Evolutionary conservation across 2,329 filamentous ascomycete species (phyloP).

Genomic region (Myriangium duriaei): DNA sequence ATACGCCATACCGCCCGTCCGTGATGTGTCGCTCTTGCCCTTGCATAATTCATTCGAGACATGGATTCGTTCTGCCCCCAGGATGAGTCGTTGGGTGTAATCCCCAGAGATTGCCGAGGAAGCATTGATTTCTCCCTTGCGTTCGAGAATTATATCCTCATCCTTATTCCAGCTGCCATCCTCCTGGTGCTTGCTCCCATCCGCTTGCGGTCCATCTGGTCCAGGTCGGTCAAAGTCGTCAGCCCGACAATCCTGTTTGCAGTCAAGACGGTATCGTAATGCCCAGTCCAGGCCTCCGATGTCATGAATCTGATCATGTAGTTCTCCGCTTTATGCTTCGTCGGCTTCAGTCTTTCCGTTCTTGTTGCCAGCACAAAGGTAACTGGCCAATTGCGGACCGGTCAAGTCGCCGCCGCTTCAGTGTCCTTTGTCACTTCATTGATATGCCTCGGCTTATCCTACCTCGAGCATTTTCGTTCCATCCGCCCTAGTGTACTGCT

Average conservation of each 20-base stretch:
- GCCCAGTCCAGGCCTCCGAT: constrained; percentile 7
- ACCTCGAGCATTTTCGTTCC: constrained; percentile 18
- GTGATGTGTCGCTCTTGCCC: no score
- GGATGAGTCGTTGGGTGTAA: neutral
- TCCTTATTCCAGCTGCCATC: constrained; percentile 16
- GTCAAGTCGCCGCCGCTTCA: constrained; percentile 17
- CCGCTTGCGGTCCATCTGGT: constrained; percentile 17
- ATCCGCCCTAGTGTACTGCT: constrained; percentile 18
- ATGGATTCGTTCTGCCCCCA: neutral
- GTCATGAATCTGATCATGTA: no score
- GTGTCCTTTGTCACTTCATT: constrained; percentile 16
- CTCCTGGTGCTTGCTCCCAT: constrained; percentile 18
- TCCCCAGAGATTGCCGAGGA: neutral
- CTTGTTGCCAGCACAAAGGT: constrained; percentile 11
- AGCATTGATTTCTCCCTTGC: constrained; percentile 18
- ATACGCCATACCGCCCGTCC: no score
- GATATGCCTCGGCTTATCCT: constrained; percentile 14
- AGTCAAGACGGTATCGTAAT: constrained; percentile 16
- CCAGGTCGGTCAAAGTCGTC: constrained; percentile 13
- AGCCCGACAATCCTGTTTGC: constrained; percentile 15
- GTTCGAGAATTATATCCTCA: constrained; percentile 19
- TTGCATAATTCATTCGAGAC: no score
- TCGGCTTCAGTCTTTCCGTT: constrained; percentile 14
- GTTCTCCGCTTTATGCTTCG: constrained; percentile 12
- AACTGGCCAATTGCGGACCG: neutral